Evolutionary conservation across 768 basidiomycete species (phyloP), one percentile per base, ranked within the genome.

Genomic region (Boletus subcaerulescens): DNA sequence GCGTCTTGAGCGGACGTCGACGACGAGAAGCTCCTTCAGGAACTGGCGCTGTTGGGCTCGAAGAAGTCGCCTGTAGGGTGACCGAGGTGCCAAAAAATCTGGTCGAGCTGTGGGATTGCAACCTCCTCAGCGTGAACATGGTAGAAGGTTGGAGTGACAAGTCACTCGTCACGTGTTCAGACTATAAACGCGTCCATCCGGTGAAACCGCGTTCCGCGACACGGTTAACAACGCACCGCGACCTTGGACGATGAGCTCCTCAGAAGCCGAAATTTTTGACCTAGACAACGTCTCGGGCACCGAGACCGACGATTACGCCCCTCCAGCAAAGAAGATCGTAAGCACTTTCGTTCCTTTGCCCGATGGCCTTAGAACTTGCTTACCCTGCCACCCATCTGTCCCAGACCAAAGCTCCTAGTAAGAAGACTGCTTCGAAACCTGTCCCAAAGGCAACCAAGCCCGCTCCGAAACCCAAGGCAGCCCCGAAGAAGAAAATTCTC

Each of bases 281-380:
- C 61, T 87, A 46, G 79, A 83, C 57, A 69, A 79, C 60, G 60
- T 81, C 24, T 85, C 84, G 47, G 82, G 73, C 4, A 76, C 73
- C 7, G 89, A 87, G 49, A 88, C 85, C 15, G 89, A 91, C 0
- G 83, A 77, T 63, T 89, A 83, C 66, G 78, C 76, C 24, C 86
- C 87, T 5, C 75, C 77, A 17, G 72, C 76, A 57, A 86, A 84
- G 78, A 83, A 83, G 73, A 75, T 75, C 45, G 73, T 67, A 35
- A 45, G 59, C 39, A 26, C 15, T 9, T 47, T 46, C 17, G 15
- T 35, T 1, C 38, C 22, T 31, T 57, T 33, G 22, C 45, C n/a
- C 11, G 9, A 17, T 41, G 20, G 20, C 49, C 49, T 57, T 41
- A 44, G 54, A 53, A 22, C 42, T 38, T 31, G 42, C 46, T 60